Evolutionary conservation across 2,329 filamentous ascomycete genomes (phyloP).

Genomic region (Lecanoromycetidae sp.): DNA sequence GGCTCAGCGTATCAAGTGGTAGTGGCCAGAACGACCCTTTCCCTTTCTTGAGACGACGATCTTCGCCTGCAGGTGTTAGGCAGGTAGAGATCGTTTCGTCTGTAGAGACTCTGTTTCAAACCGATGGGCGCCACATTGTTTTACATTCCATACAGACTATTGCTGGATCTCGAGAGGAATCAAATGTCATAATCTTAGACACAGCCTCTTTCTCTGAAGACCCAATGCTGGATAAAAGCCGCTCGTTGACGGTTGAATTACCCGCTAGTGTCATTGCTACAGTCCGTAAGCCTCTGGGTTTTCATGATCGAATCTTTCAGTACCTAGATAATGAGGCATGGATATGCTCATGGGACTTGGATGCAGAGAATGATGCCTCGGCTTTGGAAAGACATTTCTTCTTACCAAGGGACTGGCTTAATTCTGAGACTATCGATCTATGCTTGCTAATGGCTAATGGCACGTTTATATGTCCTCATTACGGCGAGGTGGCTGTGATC

Average conservation of each 20-base stretch:
- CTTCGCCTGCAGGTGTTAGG: not conserved
- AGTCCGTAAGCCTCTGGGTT: not conserved
- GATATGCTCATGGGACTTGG: not conserved
- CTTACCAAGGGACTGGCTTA: slow-evolving; percentile 12
- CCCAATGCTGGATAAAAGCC: not conserved
- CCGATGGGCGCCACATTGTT: not conserved
- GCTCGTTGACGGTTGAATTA: not conserved
- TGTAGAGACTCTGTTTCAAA: not conserved
- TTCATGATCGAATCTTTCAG: not conserved
- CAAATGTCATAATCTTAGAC: not conserved
- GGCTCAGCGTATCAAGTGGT: not conserved
- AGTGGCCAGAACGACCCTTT: not conserved
- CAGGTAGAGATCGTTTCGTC: not conserved
- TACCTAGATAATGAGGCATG: not conserved
- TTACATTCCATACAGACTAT: not conserved
- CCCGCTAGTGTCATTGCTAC: not conserved
- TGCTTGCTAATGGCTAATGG: slow-evolving; percentile 8
- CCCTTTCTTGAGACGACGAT: not conserved
- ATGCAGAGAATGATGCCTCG: not conserved
- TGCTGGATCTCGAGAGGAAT: not conserved
- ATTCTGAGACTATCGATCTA: slow-evolving; percentile 6
- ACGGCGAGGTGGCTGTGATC: slow-evolving; percentile 8
- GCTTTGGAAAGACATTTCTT: slow-evolving; percentile 8
- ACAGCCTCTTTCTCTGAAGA: not conserved
- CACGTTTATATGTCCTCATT: slow-evolving; percentile 2